Conservation (phyloP, 768 basidiomycete genomes). For the Phaffia tasmanica region DNA sequence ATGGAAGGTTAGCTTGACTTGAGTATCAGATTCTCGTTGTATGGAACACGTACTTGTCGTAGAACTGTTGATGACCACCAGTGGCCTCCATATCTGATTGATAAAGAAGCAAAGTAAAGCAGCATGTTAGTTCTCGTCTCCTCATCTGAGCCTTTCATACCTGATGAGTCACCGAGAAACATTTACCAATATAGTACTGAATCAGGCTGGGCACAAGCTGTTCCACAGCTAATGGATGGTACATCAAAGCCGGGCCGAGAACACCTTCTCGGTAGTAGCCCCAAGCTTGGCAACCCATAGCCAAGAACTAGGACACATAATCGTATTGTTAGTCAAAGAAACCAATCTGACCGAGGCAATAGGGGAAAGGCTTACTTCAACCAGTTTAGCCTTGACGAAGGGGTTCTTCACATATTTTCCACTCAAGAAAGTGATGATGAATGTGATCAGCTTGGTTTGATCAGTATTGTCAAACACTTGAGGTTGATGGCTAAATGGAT, state of each 20-base stretch:
- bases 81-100: slow-evolving; percentile 85
- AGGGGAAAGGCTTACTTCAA: slow-evolving; percentile 52
- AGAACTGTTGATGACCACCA: slow-evolving; percentile 95
- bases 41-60: slow-evolving; percentile 58
- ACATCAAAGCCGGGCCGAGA: slow-evolving; percentile 69
- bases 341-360: background rate
- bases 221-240: slow-evolving; percentile 70
- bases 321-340: background rate
- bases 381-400: slow-evolving; percentile 90
- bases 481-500: slow-evolving; percentile 41
- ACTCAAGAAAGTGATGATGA: slow-evolving; percentile 81
- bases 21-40: background rate
- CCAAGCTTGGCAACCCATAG: slow-evolving; percentile 34
- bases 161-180: background rate
- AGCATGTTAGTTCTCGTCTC: too few relatives aligned
- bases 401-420: slow-evolving; percentile 99
- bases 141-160: background rate
- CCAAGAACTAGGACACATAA: slow-evolving; percentile 30
- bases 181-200: slow-evolving; percentile 83
- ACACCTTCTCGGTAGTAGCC: slow-evolving; percentile 42
- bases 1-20: background rate
- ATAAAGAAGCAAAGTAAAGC: slow-evolving; percentile 5
- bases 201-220: slow-evolving; percentile 84
- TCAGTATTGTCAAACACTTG: slow-evolving; percentile 73
- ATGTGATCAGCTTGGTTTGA: slow-evolving; percentile 73